These are phyloP conservation scores for Mycena sp. DNA, from an alignment of 1,284 basidiomycete genomes.

Conservation along the genomic window DNA sequence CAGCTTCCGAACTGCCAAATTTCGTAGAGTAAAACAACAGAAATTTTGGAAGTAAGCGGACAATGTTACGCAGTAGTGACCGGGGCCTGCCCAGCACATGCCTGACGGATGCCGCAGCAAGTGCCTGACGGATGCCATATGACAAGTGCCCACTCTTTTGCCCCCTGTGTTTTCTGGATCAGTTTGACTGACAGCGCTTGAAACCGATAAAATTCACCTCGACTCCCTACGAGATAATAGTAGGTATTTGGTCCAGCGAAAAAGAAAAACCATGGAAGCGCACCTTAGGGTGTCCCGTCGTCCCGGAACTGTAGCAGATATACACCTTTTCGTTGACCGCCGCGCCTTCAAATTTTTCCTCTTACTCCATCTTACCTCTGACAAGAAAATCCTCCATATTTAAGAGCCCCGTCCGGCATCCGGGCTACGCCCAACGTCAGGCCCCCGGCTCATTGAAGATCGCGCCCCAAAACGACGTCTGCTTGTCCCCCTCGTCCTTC, in stretches of 20 bases:
- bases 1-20: too few relatives aligned
- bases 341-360: slow-evolving; percentile 45
- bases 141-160: too few relatives aligned
- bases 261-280: slow-evolving; percentile 47
- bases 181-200: too few relatives aligned
- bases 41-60: too few relatives aligned
- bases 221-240: slow-evolving; percentile 57
- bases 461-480: slow-evolving; percentile 56
- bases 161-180: too few relatives aligned
- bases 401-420: slow-evolving; percentile 43
- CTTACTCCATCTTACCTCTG: slow-evolving; percentile 46
- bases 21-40: too few relatives aligned
- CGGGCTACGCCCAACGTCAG: slow-evolving; percentile 37
- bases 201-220: slow-evolving; percentile 51
- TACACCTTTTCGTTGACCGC: slow-evolving; percentile 64
- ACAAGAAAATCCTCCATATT: slow-evolving; percentile 54
- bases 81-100: too few relatives aligned
- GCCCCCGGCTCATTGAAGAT: slow-evolving; percentile 31
- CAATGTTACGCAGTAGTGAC: too few relatives aligned
- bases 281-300: slow-evolving; percentile 55
- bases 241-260: slow-evolving; percentile 43
- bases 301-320: slow-evolving; percentile 77
- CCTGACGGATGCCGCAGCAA: too few relatives aligned
- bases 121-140: too few relatives aligned
- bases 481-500: slow-evolving; percentile 49